These are phyloP conservation scores for Aureobasidium sp. DNA, from an alignment of 2,329 filamentous ascomycete genomes.

Conservation along the genomic window DNA sequence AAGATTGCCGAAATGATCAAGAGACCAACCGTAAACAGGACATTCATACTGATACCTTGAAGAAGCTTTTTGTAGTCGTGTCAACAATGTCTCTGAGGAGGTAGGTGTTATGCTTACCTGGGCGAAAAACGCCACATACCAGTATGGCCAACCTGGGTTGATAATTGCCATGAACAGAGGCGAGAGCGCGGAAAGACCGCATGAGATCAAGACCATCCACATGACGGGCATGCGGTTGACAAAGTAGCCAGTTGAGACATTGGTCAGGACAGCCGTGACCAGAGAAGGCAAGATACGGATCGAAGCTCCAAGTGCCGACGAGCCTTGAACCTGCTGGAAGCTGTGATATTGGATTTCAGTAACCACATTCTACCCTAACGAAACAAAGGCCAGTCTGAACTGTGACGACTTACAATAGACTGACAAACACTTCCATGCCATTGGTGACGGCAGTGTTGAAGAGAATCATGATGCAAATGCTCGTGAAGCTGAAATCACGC, in stretches of 20 bases:
- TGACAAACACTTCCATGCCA: slow-evolving; percentile 29
- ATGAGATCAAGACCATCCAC: slow-evolving; percentile 12
- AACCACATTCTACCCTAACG: not conserved
- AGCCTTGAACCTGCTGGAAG: slow-evolving; percentile 20
- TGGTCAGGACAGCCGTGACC: slow-evolving; percentile 34
- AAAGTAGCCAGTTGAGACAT: slow-evolving; percentile 18
- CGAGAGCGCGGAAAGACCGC: slow-evolving; percentile 31
- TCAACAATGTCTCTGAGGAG: slow-evolving; percentile 15
- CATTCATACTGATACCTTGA: slow-evolving; percentile 29
- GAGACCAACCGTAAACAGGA: slow-evolving; percentile 34
- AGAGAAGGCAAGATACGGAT: slow-evolving; percentile 39
- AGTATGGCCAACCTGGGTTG: slow-evolving; percentile 42
- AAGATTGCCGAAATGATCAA: slow-evolving; percentile 35
- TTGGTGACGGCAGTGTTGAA: slow-evolving; percentile 31
- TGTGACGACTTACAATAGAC: slow-evolving; percentile 23
- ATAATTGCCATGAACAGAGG: slow-evolving; percentile 50
- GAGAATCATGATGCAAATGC: slow-evolving; percentile 40
- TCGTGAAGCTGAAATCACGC: slow-evolving; percentile 47
- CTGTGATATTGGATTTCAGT: slow-evolving; percentile 2
- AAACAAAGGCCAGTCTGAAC: slow-evolving; percentile 5
- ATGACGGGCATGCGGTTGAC: slow-evolving; percentile 16
- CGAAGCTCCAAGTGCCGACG: slow-evolving; percentile 15
- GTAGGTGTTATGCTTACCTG: slow-evolving; percentile 31
- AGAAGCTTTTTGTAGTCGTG: not conserved
- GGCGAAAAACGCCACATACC: slow-evolving; percentile 25